Evolutionary conservation across 331 rosid genomes (phyloP), one percentile per base, ranked within the genome.

Genomic region (Saraca asoca): DNA sequence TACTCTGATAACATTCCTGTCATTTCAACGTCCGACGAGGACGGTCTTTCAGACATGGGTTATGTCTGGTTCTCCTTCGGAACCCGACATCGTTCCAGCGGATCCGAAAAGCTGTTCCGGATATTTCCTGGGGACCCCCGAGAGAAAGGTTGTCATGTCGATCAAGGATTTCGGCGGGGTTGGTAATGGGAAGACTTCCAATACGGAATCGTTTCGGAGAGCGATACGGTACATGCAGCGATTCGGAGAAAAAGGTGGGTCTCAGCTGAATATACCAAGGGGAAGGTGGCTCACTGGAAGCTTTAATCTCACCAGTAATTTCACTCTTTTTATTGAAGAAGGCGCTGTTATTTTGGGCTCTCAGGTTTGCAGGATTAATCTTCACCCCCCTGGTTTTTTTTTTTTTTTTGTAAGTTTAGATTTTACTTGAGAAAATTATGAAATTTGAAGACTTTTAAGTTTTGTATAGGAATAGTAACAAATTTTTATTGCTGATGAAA

Each of bases 271-370:
- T 75, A 78, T 90, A 12, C 99, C 96, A 0, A 13, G 7, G 0
- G 98, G 99, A 15, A 75, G 20, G 1, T 90, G 97, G 98, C 77
- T 90, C 74, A 90, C 97, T 1, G 96, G 95, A 7, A 85, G 90
- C 45, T 94, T 90, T 51, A 94, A 94, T 72, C 97, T 94, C 79
- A 94, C 99, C 75, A 80, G 84, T 70, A 83, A 94, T 79, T 94
- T 94, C 86, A 94, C 96, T 29, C 95, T 94, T 20, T 94, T 90
- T 46, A 95, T 90, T 17, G 64, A 88, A 33, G 72, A 73, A 0
- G 99, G 91, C 35, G 90, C 92, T 42, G 64, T 86, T 31, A 66
- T 94, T 80, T 58, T 90, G 17, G 97, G 79, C 65, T 90, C 99
- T 55, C 95, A 90, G 99, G 97, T 84, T 10, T 52, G n/a, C 9